phyloP scores from a whole-genome alignment of 2,329 filamentous ascomycete species.

The Colletotrichum godetiae region DNA sequence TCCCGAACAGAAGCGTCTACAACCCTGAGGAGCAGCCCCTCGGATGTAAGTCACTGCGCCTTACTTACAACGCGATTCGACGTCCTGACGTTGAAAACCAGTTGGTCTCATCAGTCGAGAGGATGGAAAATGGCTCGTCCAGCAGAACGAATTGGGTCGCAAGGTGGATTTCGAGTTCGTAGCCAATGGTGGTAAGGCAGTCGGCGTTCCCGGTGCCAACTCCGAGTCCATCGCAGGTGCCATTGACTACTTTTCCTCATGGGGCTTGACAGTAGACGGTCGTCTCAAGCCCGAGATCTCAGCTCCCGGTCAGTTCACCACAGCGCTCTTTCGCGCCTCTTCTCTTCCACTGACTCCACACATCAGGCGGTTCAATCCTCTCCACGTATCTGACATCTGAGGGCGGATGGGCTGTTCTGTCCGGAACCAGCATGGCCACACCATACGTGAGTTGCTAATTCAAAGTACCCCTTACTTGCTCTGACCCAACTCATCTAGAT shows the following conservation, averaged over 20 bases:
- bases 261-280: slow-evolving; percentile 71
- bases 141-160: slow-evolving; percentile 5
- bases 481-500: accelerated
- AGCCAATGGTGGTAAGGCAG: neutral
- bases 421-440: neutral
- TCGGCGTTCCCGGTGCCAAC: neutral
- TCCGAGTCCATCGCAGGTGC: neutral
- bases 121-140: slow-evolving; percentile 18
- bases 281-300: slow-evolving; percentile 66
- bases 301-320: slow-evolving; percentile 54
- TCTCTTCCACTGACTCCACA: neutral
- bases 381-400: neutral
- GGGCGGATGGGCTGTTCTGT: neutral
- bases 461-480: neutral
- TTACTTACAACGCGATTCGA: no score
- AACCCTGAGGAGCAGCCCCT: slow-evolving; percentile 3
- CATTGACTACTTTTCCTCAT: slow-evolving; percentile 62
- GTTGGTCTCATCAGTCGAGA: slow-evolving; percentile 12
- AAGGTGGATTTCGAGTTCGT: neutral
- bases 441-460: neutral
- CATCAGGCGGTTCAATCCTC: neutral
- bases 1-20: slow-evolving; percentile 15
- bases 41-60: neutral
- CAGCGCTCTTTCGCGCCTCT: no score
- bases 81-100: neutral